These are phyloP conservation scores for Typha latifolia DNA, from an alignment of 176 grass and related monocot genomes.

Conservation along the genomic window DNA sequence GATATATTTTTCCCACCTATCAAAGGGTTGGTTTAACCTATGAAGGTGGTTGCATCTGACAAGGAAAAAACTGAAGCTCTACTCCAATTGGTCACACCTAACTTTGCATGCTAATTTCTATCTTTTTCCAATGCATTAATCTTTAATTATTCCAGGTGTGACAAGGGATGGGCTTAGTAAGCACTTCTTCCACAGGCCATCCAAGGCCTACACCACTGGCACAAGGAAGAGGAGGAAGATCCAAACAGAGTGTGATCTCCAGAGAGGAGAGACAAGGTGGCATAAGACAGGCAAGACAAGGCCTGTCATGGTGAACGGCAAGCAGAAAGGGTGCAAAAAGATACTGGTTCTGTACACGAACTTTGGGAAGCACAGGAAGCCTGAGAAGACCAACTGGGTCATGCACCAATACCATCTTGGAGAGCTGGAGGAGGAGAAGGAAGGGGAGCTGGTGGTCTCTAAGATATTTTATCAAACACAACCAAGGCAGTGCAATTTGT, in stretches of 20 bases:
- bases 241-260: constrained; percentile 15
- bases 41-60: constrained; percentile 22
- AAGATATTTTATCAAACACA: constrained; percentile 99
- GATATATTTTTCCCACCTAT: constrained; percentile 4
- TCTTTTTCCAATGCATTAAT: background rate
- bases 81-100: constrained; percentile 5
- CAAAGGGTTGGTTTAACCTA: constrained; percentile 12
- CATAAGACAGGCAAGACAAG: constrained; percentile 95
- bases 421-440: constrained; percentile 60
- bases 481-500: constrained; percentile 51
- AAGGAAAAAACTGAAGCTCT: constrained; percentile 1
- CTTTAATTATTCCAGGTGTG: constrained; percentile 35
- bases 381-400: constrained; percentile 94
- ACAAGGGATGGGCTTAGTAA: constrained; percentile 75
- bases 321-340: constrained; percentile 83
- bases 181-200: constrained; percentile 91
- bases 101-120: background rate
- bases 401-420: constrained; percentile 99
- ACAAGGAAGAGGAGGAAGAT: constrained; percentile 89
- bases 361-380: constrained; percentile 72
- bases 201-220: constrained; percentile 94
- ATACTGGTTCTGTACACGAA: constrained; percentile 95
- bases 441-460: constrained; percentile 87
- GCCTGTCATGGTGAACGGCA: constrained; percentile 49
- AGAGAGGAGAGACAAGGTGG: constrained; percentile 74